phyloP scores from a whole-genome alignment of 2,329 filamentous ascomycete genomes.

The Penicillium glabrum region DNA sequence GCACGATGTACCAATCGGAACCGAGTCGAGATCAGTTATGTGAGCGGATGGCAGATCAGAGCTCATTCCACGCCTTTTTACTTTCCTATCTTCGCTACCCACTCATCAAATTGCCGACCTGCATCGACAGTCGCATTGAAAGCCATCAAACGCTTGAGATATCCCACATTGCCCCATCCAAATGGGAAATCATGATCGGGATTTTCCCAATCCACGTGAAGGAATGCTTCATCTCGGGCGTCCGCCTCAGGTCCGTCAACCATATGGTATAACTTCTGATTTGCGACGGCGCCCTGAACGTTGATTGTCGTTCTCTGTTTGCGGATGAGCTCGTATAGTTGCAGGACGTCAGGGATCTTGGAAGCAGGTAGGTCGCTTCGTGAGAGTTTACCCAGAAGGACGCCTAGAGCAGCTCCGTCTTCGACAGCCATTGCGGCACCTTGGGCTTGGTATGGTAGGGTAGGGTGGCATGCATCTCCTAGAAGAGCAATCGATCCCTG shows the following conservation, averaged over 20 bases:
- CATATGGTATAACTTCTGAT: not conserved
- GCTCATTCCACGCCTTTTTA: not conserved
- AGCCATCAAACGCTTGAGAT: not conserved
- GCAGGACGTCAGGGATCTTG: not conserved
- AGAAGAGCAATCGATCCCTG: not conserved
- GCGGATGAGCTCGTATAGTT: not conserved
- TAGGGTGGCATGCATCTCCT: not conserved
- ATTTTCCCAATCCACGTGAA: not conserved
- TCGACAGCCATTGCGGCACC: not conserved
- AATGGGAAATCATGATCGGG: not conserved
- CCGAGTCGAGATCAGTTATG: not conserved
- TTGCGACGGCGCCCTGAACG: not conserved
- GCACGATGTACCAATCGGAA: slow-evolving; percentile 4
- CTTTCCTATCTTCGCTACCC: not conserved
- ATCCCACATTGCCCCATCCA: not conserved
- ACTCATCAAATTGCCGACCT: not conserved
- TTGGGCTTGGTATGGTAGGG: not conserved
- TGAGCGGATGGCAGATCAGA: not conserved
- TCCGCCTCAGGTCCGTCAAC: not conserved
- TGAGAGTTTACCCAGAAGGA: not conserved
- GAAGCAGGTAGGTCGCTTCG: not conserved
- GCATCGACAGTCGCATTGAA: not conserved
- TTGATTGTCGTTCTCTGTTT: not conserved
- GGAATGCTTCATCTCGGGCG: not conserved
- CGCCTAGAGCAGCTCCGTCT: not conserved